Base-by-base conservation (phyloP, 768 basidiomycete species). In the Daedaleopsis sinensis region DNA sequence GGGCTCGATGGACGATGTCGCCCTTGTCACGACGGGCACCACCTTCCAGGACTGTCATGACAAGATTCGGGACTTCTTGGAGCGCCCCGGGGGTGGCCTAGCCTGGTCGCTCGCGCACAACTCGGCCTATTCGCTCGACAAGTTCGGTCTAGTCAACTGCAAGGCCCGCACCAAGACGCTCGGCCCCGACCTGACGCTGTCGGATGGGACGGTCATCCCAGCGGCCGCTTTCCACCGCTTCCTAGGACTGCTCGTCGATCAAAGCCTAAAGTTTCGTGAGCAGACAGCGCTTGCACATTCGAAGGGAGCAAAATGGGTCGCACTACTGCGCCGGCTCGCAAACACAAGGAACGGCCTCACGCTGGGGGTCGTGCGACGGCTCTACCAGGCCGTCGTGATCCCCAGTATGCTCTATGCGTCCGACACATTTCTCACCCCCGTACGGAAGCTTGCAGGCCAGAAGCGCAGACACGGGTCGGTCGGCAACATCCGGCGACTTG, bases 171-270 rank as follows among this genome's bases (percentile, higher is more conserved):
- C 7, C 27, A 32, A 32, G 27, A 7, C 3, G 4, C 3, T 7
- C 3, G 27, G 27, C 4, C 27, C 27, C 27, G 3, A 32, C 7
- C 27, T 42, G 10, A 42, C 39, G 11, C 10, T 42, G 13, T 13
- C 39, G 3, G 3, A 42, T 42, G 39, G 39, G 3, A 42, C 39
- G 21, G 52, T 46, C 16, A 69, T 76, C 47, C 36, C 57, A 19
- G 62, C 72, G 6, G 15, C 54, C 11, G 24, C n/a, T 6, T 37
- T 55, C 1, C 61, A 68, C 55, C 72, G 70, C 37, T 73, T 74
- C 54, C 67, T 78, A 0, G 78, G 77, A 0, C 58, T 79, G 0
- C 38, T 64, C 5, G 19, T 77, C 0, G 75, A 78, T 63, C 52
- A 69, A 0, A 65, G 67, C 39, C 62, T 79, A 2, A n/a, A 59